Evolutionary conservation across 768 basidiomycete species (phyloP).

Genomic region (Pleurotus pulmonarius): DNA sequence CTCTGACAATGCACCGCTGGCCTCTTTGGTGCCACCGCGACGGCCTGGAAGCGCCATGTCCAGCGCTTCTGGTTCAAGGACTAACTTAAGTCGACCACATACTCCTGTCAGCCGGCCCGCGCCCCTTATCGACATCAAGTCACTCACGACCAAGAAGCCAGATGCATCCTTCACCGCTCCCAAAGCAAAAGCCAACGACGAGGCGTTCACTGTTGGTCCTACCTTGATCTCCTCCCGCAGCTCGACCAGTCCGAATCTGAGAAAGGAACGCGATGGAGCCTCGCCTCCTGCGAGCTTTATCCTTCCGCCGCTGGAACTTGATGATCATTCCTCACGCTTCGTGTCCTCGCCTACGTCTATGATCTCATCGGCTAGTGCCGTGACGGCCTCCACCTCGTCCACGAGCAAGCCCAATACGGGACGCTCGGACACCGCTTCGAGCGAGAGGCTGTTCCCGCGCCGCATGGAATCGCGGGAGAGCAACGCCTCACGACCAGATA

Average conservation of each 20-base stretch:
- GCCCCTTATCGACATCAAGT: constrained; percentile 50
- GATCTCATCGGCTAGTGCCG: background rate
- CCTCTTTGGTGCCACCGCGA: constrained; percentile 54
- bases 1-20: constrained; percentile 64
- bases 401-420: background rate
- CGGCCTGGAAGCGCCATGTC: constrained; percentile 66
- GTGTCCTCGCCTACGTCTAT: constrained; percentile 8
- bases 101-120: constrained; percentile 8
- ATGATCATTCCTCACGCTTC: constrained; percentile 2
- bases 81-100: constrained; percentile 7
- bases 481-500: background rate
- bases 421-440: background rate
- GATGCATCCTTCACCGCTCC: background rate
- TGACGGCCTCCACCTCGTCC: background rate
- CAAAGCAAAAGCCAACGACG: background rate
- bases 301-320: constrained; percentile 1
- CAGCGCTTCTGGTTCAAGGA: constrained; percentile 27
- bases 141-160: constrained; percentile 27
- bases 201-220: constrained; percentile 11
- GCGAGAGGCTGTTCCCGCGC: constrained; percentile 6
- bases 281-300: background rate
- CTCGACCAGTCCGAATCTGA: background rate
- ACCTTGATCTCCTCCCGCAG: constrained; percentile 12
- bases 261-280: background rate
- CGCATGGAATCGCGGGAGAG: constrained; percentile 4